phyloP scores from a whole-genome alignment of 2,329 filamentous ascomycete genomes.

The Clathrospora elynae region DNA sequence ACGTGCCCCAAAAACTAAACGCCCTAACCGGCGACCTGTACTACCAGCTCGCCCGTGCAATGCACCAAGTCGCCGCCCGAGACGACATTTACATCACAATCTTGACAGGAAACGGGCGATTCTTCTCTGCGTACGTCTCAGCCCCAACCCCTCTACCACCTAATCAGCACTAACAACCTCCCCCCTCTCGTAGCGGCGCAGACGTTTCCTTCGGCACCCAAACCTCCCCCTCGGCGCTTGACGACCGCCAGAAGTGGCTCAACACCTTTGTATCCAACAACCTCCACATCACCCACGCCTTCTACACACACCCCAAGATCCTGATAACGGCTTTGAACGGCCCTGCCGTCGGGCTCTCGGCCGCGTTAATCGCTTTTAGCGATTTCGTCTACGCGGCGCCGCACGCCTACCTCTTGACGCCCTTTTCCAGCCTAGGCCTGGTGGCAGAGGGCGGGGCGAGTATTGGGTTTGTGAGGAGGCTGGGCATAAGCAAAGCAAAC shows the following conservation, averaged over 20 bases:
- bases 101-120: constrained; percentile 77
- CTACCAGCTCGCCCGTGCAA: constrained; percentile 72
- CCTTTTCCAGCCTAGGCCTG: constrained; percentile 86
- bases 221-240: constrained; percentile 40
- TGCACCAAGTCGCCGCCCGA: constrained; percentile 77
- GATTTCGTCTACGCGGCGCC: constrained; percentile 91
- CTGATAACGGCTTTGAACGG: constrained; percentile 91
- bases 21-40: constrained; percentile 75
- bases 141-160: background rate
- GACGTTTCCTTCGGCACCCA: constrained; percentile 68
- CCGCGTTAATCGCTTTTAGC: constrained; percentile 78
- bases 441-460: constrained; percentile 87
- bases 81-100: constrained; percentile 86
- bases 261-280: constrained; percentile 80
- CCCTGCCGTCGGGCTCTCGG: constrained; percentile 84
- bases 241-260: constrained; percentile 64
- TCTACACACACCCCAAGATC: constrained; percentile 93
- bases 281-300: constrained; percentile 85
- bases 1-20: constrained; percentile 85
- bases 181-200: constrained; percentile 66
- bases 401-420: constrained; percentile 82
- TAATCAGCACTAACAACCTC: constrained; percentile 3
- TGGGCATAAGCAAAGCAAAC: constrained; percentile 82
- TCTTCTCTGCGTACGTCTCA: constrained; percentile 79
- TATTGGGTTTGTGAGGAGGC: constrained; percentile 74